phyloP scores from a whole-genome alignment of 192 early-diverging fungal species.

The Spinellus fusiger region DNA sequence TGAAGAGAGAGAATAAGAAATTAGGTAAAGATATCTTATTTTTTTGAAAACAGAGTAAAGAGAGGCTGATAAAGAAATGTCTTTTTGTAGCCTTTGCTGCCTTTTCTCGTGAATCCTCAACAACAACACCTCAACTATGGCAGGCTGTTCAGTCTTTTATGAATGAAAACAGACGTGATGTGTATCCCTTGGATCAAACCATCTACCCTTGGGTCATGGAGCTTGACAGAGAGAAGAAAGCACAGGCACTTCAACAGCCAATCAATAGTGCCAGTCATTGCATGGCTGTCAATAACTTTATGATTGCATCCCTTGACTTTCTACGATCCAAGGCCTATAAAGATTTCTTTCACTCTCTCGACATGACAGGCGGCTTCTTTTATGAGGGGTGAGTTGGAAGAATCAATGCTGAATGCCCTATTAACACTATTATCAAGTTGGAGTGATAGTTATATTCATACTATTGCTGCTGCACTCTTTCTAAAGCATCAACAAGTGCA shows the following conservation, averaged over 20 bases:
- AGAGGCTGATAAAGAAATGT: background rate
- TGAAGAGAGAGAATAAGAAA: slow-evolving; percentile 62
- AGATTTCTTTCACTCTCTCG: slow-evolving; percentile 65
- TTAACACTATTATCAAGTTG: slow-evolving; percentile 34
- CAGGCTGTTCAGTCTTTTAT: slow-evolving; percentile 44
- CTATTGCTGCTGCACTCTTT: slow-evolving; percentile 53
- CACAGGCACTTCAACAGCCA: background rate
- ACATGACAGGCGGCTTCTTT: slow-evolving; percentile 77
- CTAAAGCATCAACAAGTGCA: slow-evolving; percentile 57
- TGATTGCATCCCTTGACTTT: slow-evolving; percentile 70
- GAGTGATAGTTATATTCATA: slow-evolving; percentile 64
- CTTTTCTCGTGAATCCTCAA: slow-evolving; percentile 47
- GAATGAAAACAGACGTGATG: slow-evolving; percentile 34
- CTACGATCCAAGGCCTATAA: slow-evolving; percentile 60
- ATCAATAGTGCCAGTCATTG: slow-evolving; percentile 28
- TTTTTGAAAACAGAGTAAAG: background rate
- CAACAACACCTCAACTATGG: slow-evolving; percentile 65
- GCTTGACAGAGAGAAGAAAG: slow-evolving; percentile 8
- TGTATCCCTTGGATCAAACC: slow-evolving; percentile 26
- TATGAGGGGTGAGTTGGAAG: slow-evolving; percentile 58
- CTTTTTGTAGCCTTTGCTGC: slow-evolving; percentile 36
- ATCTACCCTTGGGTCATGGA: slow-evolving; percentile 45
- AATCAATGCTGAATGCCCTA: background rate
- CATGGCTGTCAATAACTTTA: slow-evolving; percentile 80
- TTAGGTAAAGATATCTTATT: slow-evolving; percentile 43